phyloP scores from a whole-genome alignment of 1,284 basidiomycete species.

The Puccinia polysora region DNA sequence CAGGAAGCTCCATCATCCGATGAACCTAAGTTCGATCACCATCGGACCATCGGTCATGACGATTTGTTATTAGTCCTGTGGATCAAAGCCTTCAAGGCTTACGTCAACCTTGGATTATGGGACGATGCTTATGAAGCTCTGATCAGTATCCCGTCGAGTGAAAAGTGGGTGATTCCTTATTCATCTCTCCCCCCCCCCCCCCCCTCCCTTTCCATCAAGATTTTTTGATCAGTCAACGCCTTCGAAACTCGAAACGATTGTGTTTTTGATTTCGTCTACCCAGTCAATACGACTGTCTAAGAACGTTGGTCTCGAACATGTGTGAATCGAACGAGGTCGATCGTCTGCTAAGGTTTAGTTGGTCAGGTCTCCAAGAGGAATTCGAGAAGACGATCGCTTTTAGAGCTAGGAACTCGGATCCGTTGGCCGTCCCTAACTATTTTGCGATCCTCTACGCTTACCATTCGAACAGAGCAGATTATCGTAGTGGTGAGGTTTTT shows the following conservation, averaged over 20 bases:
- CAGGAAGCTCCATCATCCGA: no score
- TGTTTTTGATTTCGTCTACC: constrained; percentile 18
- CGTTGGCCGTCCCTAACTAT: constrained; percentile 77
- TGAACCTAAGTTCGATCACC: neutral
- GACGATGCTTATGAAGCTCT: constrained; percentile 38
- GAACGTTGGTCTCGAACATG: constrained; percentile 78
- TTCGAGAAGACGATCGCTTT: constrained; percentile 85
- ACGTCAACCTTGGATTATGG: constrained; percentile 25
- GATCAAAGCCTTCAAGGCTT: constrained; percentile 31
- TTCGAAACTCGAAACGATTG: neutral
- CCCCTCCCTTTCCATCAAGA: no score
- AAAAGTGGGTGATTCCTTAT: constrained; percentile 21
- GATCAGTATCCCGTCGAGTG: constrained; percentile 16
- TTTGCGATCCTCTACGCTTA: constrained; percentile 91
- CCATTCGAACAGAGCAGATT: constrained; percentile 68
- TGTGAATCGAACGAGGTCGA: constrained; percentile 81
- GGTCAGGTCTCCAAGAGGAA: constrained; percentile 76
- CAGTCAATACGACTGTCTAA: constrained; percentile 74
- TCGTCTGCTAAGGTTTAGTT: constrained; percentile 74
- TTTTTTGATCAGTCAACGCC: no score
- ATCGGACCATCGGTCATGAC: neutral
- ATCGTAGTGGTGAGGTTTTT: constrained; percentile 50
- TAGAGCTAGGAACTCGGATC: constrained; percentile 90
- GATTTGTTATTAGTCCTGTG: constrained; percentile 20
- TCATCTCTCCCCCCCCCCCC: neutral